Evolutionary conservation across 306 rosid genomes (phyloP), one percentile per base, ranked within the genome.

Genomic region (Biancaea sappan): DNA sequence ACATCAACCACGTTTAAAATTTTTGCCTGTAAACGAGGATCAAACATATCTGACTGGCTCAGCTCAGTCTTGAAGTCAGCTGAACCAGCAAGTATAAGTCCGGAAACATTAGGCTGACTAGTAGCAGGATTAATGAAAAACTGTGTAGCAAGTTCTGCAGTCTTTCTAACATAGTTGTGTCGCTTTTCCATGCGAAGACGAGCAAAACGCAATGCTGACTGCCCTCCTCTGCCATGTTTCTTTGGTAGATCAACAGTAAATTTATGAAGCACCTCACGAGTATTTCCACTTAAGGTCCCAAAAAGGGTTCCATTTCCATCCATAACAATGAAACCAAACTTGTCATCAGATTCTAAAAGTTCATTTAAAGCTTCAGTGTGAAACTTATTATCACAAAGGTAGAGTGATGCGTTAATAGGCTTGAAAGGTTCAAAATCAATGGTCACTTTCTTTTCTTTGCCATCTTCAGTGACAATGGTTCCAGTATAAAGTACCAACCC

Each of bases 151-250:
- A 85, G 86, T 75, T 88, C 92, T 1, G 90, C 90, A n/a, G 92
- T 88, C 86, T 88, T 88, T 69, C 90, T 81, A 14, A 88, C 90
- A 58, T 86, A 88, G 72, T 88, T 88, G 61, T 88, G 93, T 8
- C 93, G 86, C 72, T 86, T 86, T 77, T 86, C 90, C 90, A 86
- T 86, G 24, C 90, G 85, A 72, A 88, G 93, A 79, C 88, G 93
- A 40, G 90, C 93, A 80, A 88, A 88, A 41, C 93, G 80, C 47
- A 86, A 81, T 4, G 93, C 93, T n/a, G 93, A 88, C 32, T 88
- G 93, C 35, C 93, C 93, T 83, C 93, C 93, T 84, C 93, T 88
- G 57, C 93, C 93, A 22, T 88, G 93, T 44, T 88, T 88, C 82
- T 88, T 88, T 10, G 93, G 93, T 21, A 84, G 85, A 58, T 86